These are phyloP conservation scores for Phytophthora ohioensis DNA, from an alignment of 352 stramenopile genomes.

Conservation along the genomic window DNA sequence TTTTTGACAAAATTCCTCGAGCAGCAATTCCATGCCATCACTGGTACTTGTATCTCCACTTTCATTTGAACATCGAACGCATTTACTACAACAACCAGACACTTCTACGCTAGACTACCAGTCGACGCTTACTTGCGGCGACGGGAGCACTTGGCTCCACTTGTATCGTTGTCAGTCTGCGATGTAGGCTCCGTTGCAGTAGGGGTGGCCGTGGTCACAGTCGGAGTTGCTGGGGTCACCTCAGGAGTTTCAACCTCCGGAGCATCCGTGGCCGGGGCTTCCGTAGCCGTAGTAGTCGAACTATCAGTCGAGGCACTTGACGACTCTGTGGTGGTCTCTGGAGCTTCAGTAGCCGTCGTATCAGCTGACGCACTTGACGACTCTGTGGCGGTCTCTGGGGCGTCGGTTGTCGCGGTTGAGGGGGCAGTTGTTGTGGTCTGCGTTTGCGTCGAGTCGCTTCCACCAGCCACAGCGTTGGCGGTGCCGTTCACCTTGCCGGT, in stretches of 20 bases:
- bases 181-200: slow-evolving; percentile 22
- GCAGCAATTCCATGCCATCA: too few relatives aligned
- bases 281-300: slow-evolving; percentile 16
- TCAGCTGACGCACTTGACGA: slow-evolving; percentile 9
- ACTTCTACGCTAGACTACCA: background rate
- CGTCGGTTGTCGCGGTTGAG: slow-evolving; percentile 5
- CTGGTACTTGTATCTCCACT: too few relatives aligned
- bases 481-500: slow-evolving; percentile 24
- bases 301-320: slow-evolving; percentile 15
- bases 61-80: slow-evolving; percentile 8
- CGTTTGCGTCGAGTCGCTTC: slow-evolving; percentile 1
- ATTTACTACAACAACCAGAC: slow-evolving; percentile 10
- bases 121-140: slow-evolving; percentile 29
- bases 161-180: slow-evolving; percentile 6
- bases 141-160: slow-evolving; percentile 38
- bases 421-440: slow-evolving; percentile 4
- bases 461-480: slow-evolving; percentile 3
- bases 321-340: slow-evolving; percentile 8
- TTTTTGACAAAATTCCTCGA: too few relatives aligned
- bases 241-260: slow-evolving; percentile 23
- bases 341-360: slow-evolving; percentile 13
- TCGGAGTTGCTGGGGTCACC: slow-evolving; percentile 13
- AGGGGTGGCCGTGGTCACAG: slow-evolving; percentile 11
- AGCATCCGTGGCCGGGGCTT: slow-evolving; percentile 23
- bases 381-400: slow-evolving; percentile 10